Evolutionary conservation across 2,329 filamentous ascomycete genomes (phyloP).

Genomic region (Zopfia rhizophila): DNA sequence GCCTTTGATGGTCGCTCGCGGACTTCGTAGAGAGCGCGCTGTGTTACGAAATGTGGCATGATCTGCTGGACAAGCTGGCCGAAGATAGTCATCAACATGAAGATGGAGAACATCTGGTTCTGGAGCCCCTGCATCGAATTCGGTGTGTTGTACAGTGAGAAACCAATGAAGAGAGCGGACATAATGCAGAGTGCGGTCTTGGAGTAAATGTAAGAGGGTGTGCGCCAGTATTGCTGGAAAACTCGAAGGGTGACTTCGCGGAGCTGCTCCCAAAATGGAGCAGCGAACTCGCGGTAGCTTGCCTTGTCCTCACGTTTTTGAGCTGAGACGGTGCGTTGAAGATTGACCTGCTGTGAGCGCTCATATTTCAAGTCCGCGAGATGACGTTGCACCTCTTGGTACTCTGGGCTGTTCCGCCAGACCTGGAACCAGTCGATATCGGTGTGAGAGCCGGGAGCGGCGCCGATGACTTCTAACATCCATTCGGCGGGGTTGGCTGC

Average conservation of each 20-base stretch:
- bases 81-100: slow-evolving; percentile 84
- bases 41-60: slow-evolving; percentile 87
- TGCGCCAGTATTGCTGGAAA: slow-evolving; percentile 93
- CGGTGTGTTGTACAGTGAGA: slow-evolving; percentile 78
- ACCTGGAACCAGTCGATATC: slow-evolving; percentile 62
- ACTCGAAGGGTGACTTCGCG: slow-evolving; percentile 75
- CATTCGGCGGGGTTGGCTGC: slow-evolving; percentile 84
- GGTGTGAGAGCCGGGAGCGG: slow-evolving; percentile 60
- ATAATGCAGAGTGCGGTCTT: slow-evolving; percentile 76
- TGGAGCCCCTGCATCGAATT: slow-evolving; percentile 81
- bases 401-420: slow-evolving; percentile 62
- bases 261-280: slow-evolving; percentile 75
- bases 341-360: slow-evolving; percentile 42
- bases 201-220: slow-evolving; percentile 87
- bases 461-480: slow-evolving; percentile 72
- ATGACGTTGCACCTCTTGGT: slow-evolving; percentile 56
- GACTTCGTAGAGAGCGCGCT: slow-evolving; percentile 84
- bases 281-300: slow-evolving; percentile 81
- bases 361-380: slow-evolving; percentile 58
- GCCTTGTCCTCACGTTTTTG: slow-evolving; percentile 60
- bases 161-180: slow-evolving; percentile 80
- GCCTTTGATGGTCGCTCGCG: slow-evolving; percentile 86
- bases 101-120: slow-evolving; percentile 87
- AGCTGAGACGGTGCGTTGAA: slow-evolving; percentile 52
- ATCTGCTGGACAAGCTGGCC: slow-evolving; percentile 81